A percentile compares a stretch with the other conserved stretches of the same genome.
Conservation (phyloP, 129 eudicot species). For the Glebionis coronaria region DNA sequence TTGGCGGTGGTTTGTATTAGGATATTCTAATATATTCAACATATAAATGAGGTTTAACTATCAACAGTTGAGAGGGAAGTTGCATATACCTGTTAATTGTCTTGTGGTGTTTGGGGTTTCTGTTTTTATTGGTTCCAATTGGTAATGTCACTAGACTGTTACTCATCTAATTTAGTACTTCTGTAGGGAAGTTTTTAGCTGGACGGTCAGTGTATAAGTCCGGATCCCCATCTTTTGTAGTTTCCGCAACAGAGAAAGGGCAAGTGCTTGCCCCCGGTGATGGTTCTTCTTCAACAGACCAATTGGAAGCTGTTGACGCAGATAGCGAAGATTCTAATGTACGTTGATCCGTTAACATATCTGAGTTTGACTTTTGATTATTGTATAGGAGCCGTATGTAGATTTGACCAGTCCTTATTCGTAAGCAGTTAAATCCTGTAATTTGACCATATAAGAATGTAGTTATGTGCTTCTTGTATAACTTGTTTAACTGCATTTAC, state of each 20-base stretch:
- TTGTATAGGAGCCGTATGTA: too few species aligned
- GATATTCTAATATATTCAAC: too few species aligned
- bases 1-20: too few species aligned
- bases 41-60: background rate
- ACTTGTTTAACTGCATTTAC: too few species aligned
- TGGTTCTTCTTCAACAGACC: conserved; percentile 49
- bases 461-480: too few species aligned
- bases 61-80: background rate
- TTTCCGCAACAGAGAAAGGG: conserved; percentile 69
- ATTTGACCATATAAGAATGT: too few species aligned
- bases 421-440: background rate
- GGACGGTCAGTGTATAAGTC: conserved; percentile 50
- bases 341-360: conserved; percentile 21
- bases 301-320: conserved; percentile 47
- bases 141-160: conserved; percentile 12
- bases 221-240: conserved; percentile 51
- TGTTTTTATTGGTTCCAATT: background rate
- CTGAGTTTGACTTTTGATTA: too few species aligned
- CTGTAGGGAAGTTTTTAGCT: conserved; percentile 67
- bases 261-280: conserved; percentile 65
- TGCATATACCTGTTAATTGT: background rate
- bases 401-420: too few species aligned
- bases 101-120: background rate
- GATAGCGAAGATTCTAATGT: conserved; percentile 46
- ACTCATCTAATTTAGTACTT: conserved; percentile 31